These are phyloP conservation scores for Metschnikowia drakensbergensis DNA, from an alignment of 805 yeast genomes.

Conservation along the genomic window DNA sequence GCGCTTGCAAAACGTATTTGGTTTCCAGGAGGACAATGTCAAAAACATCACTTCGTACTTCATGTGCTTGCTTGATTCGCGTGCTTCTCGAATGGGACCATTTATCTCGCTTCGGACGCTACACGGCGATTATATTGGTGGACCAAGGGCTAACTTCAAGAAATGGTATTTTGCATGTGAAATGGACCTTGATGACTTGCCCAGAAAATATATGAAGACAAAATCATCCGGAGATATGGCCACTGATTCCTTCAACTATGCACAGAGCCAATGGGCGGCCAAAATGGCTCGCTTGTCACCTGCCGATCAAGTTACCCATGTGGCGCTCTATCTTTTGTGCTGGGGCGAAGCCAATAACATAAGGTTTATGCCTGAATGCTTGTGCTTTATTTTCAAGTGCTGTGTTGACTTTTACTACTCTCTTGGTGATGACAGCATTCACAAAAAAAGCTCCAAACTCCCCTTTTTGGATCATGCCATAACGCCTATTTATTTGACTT, in stretches of 20 bases:
- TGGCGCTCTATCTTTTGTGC: constrained; percentile 65
- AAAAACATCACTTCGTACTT: constrained; percentile 54
- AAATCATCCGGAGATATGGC: not conserved
- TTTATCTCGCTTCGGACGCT: constrained; percentile 51
- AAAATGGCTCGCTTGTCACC: constrained; percentile 50
- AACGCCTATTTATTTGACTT: constrained; percentile 67
- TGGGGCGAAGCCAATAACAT: constrained; percentile 93
- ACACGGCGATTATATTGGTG: constrained; percentile 76
- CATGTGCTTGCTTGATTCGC: constrained; percentile 18
- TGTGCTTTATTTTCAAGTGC: constrained; percentile 80
- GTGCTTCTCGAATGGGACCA: constrained; percentile 59
- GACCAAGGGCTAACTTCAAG: constrained; percentile 60
- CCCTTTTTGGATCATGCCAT: constrained; percentile 61
- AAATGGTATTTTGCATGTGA: constrained; percentile 79
- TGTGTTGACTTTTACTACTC: constrained; percentile 65
- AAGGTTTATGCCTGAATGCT: constrained; percentile 84
- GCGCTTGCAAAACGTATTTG: constrained; percentile 52
- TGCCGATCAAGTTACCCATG: constrained; percentile 55
- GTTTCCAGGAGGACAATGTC: constrained; percentile 65
- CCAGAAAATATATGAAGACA: constrained; percentile 20
- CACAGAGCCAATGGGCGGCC: constrained; percentile 48
- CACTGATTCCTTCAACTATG: constrained; percentile 9
- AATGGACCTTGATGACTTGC: constrained; percentile 44
- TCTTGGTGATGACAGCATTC: constrained; percentile 32
- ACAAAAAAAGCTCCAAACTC: constrained; percentile 16